Evolutionary conservation across 108 stramenopile genomes (phyloP).

Genomic region (Discostella stelligeroides): DNA sequence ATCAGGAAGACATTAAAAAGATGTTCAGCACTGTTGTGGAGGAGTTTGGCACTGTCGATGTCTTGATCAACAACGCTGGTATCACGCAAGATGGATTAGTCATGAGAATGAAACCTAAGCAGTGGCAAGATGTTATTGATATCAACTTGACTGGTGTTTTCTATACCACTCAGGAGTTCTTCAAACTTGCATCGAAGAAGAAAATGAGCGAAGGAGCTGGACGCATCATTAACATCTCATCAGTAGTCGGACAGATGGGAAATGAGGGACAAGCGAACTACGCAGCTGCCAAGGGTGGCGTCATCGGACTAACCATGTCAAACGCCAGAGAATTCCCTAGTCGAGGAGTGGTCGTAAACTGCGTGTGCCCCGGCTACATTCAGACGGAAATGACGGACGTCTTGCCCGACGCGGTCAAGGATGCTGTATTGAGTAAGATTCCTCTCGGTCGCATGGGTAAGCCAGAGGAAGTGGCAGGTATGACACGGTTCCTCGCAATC

Average conservation of each 20-base stretch:
- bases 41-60: constrained; percentile 84
- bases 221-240: constrained; percentile 96
- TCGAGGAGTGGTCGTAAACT: constrained; percentile 83
- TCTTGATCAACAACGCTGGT: constrained; percentile 97
- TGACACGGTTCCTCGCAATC: constrained; percentile 87
- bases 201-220: constrained; percentile 79
- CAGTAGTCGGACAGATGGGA: constrained; percentile 97
- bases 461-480: constrained; percentile 89
- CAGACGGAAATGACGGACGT: constrained; percentile 88
- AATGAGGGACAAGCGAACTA: constrained; percentile 97
- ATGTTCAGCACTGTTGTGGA: constrained; percentile 81
- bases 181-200: constrained; percentile 86
- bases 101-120: constrained; percentile 93
- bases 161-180: constrained; percentile 94
- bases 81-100: constrained; percentile 93
- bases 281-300: constrained; percentile 93
- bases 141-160: constrained; percentile 95
- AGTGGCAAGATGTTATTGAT: constrained; percentile 96
- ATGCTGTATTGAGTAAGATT: constrained; percentile 71
- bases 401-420: constrained; percentile 54
- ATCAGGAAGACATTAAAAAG: constrained; percentile 76
- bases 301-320: constrained; percentile 86
- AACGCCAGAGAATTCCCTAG: constrained; percentile 91
- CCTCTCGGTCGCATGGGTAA: constrained; percentile 89
- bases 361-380: constrained; percentile 90